These are phyloP conservation scores for Plectranthus barbatus DNA, from an alignment of 257 asterid species.

Conservation along the genomic window DNA sequence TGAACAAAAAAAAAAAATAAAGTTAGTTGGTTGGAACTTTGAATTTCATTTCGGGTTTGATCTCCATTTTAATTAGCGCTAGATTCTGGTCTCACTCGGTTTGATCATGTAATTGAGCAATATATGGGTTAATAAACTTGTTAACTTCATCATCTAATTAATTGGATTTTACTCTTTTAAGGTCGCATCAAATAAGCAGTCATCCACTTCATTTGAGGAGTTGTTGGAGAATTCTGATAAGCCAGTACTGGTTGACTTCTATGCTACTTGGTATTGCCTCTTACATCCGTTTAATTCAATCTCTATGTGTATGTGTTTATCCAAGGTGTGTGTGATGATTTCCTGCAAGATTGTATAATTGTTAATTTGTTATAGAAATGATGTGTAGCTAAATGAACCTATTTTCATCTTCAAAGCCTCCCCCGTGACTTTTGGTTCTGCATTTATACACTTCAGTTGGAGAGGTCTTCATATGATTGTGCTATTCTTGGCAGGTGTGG, in stretches of 20 bases:
- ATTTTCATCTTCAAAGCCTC: neutral
- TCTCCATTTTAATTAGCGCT: too few relatives aligned
- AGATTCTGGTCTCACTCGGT: too few relatives aligned
- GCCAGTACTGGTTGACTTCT: constrained; percentile 90
- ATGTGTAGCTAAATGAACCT: too few relatives aligned
- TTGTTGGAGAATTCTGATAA: constrained; percentile 66
- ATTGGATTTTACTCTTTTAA: constrained; percentile 19
- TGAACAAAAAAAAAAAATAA: neutral
- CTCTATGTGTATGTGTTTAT: neutral
- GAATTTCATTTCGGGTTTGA: too few relatives aligned
- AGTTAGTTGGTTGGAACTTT: neutral
- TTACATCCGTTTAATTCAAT: neutral
- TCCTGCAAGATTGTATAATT: neutral
- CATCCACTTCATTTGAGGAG: constrained; percentile 73
- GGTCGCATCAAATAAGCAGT: constrained; percentile 87
- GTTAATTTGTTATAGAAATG: too few relatives aligned
- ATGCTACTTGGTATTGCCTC: constrained; percentile 78
- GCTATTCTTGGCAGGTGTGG: constrained; percentile 62
- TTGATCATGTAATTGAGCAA: too few relatives aligned
- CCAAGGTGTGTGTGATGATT: neutral
- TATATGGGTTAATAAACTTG: neutral
- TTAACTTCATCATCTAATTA: neutral
- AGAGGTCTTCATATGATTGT: neutral
- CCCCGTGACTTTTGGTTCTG: neutral
- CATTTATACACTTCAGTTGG: neutral